Conservation (phyloP, 1,284 basidiomycete species). For the Microbotryomycetes sp. region DNA sequence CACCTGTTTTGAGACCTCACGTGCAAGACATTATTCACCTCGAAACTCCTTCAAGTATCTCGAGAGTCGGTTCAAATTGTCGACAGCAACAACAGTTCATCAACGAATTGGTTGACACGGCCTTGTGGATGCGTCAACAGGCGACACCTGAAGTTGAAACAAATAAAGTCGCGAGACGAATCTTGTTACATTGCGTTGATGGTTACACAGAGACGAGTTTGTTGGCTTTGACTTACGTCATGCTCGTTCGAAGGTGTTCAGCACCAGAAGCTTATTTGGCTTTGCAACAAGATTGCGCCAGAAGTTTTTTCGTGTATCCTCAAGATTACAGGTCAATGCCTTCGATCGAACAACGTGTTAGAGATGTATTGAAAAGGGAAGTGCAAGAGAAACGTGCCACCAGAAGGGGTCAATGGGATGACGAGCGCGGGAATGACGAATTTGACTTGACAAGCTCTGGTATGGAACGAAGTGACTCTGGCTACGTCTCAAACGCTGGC, state of each 20-base stretch:
- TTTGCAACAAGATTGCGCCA: conserved; percentile 56
- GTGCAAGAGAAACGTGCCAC: conserved; percentile 19
- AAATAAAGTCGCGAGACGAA: conserved; percentile 21
- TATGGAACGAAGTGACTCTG: conserved; percentile 32
- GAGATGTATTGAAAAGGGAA: conserved; percentile 16
- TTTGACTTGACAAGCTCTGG: conserved; percentile 2
- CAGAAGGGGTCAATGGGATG: background rate
- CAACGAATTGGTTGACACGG: conserved; percentile 38
- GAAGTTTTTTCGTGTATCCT: conserved; percentile 86
- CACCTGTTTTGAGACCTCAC: conserved; percentile 22
- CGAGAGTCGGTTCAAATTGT: conserved; percentile 5
- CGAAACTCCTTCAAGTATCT: conserved; percentile 33
- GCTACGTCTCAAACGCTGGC: conserved; percentile 5
- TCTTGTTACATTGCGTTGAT: conserved; percentile 41
- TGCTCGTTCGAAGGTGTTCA: conserved; percentile 62
- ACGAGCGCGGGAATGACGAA: conserved; percentile 2
- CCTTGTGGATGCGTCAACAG: conserved; percentile 41
- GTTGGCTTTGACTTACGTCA: conserved; percentile 77
- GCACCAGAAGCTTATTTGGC: conserved; percentile 80
- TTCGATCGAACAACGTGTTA: conserved; percentile 22
- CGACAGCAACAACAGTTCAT: conserved; percentile 13
- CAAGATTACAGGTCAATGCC: conserved; percentile 49
- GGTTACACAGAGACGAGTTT: conserved; percentile 76
- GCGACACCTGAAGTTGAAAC: conserved; percentile 21
- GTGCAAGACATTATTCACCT: conserved; percentile 39